These are phyloP conservation scores for Russula abietina DNA, from an alignment of 768 basidiomycete species.

Conservation along the genomic window DNA sequence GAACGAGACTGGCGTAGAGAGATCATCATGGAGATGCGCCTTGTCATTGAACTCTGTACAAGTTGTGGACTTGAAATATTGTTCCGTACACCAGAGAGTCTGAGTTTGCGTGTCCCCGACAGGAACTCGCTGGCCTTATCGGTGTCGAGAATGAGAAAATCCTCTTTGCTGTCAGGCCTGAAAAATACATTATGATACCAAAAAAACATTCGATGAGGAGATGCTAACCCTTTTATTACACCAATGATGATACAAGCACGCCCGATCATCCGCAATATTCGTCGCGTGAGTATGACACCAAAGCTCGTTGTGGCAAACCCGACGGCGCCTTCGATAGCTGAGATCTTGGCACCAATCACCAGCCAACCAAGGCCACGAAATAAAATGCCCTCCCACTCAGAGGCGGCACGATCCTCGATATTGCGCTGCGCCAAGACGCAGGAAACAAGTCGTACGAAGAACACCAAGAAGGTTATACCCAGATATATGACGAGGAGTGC, in stretches of 20 bases:
- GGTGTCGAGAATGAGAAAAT: slow-evolving; percentile 20
- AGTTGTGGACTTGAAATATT: slow-evolving; percentile 20
- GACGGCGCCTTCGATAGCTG: slow-evolving; percentile 55
- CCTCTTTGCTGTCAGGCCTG: slow-evolving; percentile 21
- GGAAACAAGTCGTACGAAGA: slow-evolving; percentile 51
- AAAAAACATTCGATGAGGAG: background rate
- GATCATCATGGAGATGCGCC: slow-evolving; percentile 14
- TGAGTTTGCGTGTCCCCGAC: slow-evolving; percentile 22
- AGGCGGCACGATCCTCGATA: slow-evolving; percentile 42
- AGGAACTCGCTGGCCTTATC: slow-evolving; percentile 2
- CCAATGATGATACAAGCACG: slow-evolving; percentile 57
- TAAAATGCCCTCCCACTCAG: slow-evolving; percentile 41
- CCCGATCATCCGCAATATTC: slow-evolving; percentile 50
- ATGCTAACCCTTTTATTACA: slow-evolving; percentile 59
- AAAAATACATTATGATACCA: background rate
- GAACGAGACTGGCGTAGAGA: background rate
- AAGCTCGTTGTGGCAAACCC: slow-evolving; percentile 58
- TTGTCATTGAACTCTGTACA: slow-evolving; percentile 11
- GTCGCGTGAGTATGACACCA: slow-evolving; percentile 46
- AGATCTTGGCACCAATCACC: slow-evolving; percentile 51
- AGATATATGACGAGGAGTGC: slow-evolving; percentile 55
- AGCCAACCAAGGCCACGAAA: slow-evolving; percentile 65
- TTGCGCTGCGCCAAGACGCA: slow-evolving; percentile 46
- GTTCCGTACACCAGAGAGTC: background rate
- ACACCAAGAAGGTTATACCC: slow-evolving; percentile 49